A percentile compares a stretch with the other conserved stretches of the same genome.
These are phyloP conservation scores for Penicillium paradoxum DNA, from an alignment of 495 filamentous ascomycete species.

Conservation along the genomic window DNA sequence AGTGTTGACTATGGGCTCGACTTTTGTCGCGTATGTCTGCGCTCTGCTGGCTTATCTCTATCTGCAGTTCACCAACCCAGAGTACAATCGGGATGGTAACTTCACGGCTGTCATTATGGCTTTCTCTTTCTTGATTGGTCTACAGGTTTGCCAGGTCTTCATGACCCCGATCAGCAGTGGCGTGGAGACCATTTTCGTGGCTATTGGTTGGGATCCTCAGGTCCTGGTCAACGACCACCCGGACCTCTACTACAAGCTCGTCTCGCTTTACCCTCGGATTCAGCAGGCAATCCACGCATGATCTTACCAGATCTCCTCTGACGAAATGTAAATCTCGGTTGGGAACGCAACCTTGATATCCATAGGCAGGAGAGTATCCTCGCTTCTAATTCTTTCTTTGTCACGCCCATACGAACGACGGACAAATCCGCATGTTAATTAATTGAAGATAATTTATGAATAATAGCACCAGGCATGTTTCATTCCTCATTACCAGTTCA, in stretches of 20 bases:
- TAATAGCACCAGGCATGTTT: not conserved
- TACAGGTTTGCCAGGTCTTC: slow-evolving; percentile 86
- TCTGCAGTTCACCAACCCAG: slow-evolving; percentile 69
- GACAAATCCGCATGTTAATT: not conserved
- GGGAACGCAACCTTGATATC: too few species aligned
- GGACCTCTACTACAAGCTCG: slow-evolving; percentile 70
- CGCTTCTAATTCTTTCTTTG: not conserved
- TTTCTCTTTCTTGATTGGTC: slow-evolving; percentile 75
- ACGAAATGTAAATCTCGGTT: too few species aligned
- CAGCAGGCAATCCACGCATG: slow-evolving; percentile 64
- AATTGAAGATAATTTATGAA: not conserved
- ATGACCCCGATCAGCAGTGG: slow-evolving; percentile 65
- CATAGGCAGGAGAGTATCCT: not conserved
- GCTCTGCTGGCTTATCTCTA: slow-evolving; percentile 81
- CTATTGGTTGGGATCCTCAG: slow-evolving; percentile 83
- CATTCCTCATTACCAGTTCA: slow-evolving; percentile 18
- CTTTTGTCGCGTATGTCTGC: slow-evolving; percentile 77
- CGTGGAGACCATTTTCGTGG: slow-evolving; percentile 79
- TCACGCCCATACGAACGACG: not conserved
- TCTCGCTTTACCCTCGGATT: slow-evolving; percentile 76
- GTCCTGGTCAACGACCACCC: slow-evolving; percentile 77
- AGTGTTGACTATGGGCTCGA: slow-evolving; percentile 80
- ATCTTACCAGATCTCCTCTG: slow-evolving; percentile 1
- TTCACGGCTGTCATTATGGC: slow-evolving; percentile 78
- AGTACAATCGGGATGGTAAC: slow-evolving; percentile 65